Evolutionary conservation across 169 alveolate species (phyloP).

Genomic region (Cryptosporidium parvum): DNA sequence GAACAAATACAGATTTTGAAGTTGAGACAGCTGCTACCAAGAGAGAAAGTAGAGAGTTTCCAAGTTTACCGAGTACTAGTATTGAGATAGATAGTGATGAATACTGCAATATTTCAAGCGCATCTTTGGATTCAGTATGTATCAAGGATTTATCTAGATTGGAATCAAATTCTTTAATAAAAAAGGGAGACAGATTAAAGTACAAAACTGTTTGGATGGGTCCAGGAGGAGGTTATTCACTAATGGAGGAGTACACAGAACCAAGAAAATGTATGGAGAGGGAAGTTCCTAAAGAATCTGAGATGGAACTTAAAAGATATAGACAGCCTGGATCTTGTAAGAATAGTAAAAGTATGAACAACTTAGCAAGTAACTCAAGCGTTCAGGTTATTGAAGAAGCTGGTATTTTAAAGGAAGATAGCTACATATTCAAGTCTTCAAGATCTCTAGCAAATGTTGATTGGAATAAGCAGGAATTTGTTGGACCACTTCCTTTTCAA

Average conservation of each 20-base stretch:
- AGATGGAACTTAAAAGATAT: conserved; percentile 30
- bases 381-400: conserved; percentile 24
- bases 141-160: conserved; percentile 7
- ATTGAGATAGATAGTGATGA: not conserved
- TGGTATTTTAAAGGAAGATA: conserved; percentile 35
- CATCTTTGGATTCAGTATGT: not conserved
- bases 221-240: conserved; percentile 69
- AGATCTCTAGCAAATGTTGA: conserved; percentile 33
- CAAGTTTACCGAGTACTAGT: not conserved
- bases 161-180: not conserved
- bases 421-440: conserved; percentile 37
- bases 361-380: conserved; percentile 21
- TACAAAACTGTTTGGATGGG: conserved; percentile 73
- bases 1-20: conserved; percentile 13
- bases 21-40: conserved; percentile 15
- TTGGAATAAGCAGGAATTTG: conserved; percentile 12
- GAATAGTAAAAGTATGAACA: conserved; percentile 32
- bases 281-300: conserved; percentile 33
- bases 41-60: conserved; percentile 67
- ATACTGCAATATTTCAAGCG: not conserved
- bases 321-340: conserved; percentile 19
- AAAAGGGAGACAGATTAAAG: not conserved
- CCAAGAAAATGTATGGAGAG: conserved; percentile 50
- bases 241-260: conserved; percentile 59
- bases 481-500: conserved; percentile 65